These are phyloP conservation scores for Candida labiduridarum DNA, from an alignment of 1,139 yeast species.

Conservation along the genomic window DNA sequence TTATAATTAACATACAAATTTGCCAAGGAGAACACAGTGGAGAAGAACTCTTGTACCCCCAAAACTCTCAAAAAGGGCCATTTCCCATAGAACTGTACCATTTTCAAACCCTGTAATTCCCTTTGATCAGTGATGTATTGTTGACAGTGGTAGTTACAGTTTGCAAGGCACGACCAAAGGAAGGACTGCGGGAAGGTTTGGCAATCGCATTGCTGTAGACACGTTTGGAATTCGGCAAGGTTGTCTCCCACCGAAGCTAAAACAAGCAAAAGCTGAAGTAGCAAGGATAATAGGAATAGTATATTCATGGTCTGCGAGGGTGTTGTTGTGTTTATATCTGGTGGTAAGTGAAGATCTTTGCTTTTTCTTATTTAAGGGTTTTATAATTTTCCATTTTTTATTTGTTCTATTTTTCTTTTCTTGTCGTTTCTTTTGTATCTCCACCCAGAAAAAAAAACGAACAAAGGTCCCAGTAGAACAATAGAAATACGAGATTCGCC, in stretches of 20 bases:
- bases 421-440: no score
- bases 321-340: not conserved
- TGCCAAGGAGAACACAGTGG: slow-evolving; percentile 39
- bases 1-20: slow-evolving; percentile 40
- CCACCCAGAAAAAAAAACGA: no score
- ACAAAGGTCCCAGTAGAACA: no score
- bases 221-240: slow-evolving; percentile 29
- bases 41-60: slow-evolving; percentile 43
- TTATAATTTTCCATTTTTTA: not conserved
- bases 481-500: not conserved
- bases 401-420: not conserved
- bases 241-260: slow-evolving; percentile 30
- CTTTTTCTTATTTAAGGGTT: not conserved
- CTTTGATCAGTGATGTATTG: slow-evolving; percentile 36
- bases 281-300: not conserved
- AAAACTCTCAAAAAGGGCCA: slow-evolving; percentile 47
- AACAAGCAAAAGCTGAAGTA: not conserved
- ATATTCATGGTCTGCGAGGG: not conserved
- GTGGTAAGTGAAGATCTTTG: not conserved
- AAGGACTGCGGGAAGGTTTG: slow-evolving; percentile 4
- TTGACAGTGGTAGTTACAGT: slow-evolving; percentile 47
- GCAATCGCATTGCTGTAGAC: slow-evolving; percentile 22
- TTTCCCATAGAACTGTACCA: slow-evolving; percentile 49
- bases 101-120: slow-evolving; percentile 19
- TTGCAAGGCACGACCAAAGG: slow-evolving; percentile 42